phyloP scores from a whole-genome alignment of 2,329 filamentous ascomycete species.

The Cladophialophora yegresii region DNA sequence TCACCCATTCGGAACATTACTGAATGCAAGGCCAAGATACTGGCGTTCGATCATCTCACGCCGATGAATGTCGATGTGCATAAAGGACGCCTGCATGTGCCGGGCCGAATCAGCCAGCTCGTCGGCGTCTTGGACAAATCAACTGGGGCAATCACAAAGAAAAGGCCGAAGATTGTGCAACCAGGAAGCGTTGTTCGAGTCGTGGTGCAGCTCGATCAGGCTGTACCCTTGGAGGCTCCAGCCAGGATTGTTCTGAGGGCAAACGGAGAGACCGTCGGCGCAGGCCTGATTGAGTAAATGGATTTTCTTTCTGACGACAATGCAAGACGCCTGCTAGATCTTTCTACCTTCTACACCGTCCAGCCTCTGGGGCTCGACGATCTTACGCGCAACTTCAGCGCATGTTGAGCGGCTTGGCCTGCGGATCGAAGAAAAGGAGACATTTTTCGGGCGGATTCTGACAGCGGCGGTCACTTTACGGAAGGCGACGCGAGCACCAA shows the following conservation, averaged over 20 bases:
- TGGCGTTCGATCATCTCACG: slow-evolving; percentile 86
- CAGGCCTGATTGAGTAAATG: slow-evolving; percentile 74
- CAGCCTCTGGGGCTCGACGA: not conserved
- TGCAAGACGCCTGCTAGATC: not conserved
- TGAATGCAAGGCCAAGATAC: slow-evolving; percentile 76
- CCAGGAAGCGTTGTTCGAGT: slow-evolving; percentile 77
- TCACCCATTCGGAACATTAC: slow-evolving; percentile 70
- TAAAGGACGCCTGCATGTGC: slow-evolving; percentile 75
- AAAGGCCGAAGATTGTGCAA: slow-evolving; percentile 80
- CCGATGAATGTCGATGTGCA: slow-evolving; percentile 90
- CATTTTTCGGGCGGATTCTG: not conserved
- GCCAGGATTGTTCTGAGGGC: slow-evolving; percentile 78
- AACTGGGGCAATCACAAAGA: slow-evolving; percentile 74
- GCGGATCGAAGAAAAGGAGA: not conserved
- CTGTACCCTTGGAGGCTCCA: slow-evolving; percentile 77
- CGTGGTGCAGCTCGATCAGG: slow-evolving; percentile 69
- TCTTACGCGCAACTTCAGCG: slow-evolving; percentile 2
- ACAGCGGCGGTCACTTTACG: not conserved
- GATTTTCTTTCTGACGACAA: not conserved
- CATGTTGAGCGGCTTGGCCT: not conserved
- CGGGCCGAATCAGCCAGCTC: slow-evolving; percentile 72
- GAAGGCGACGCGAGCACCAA: not conserved
- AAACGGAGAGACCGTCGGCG: slow-evolving; percentile 81
- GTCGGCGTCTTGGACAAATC: slow-evolving; percentile 75
- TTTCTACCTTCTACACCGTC: not conserved